Evolutionary conservation across 495 filamentous ascomycete species (phyloP).

Genomic region (Aspergillus asperescens): DNA sequence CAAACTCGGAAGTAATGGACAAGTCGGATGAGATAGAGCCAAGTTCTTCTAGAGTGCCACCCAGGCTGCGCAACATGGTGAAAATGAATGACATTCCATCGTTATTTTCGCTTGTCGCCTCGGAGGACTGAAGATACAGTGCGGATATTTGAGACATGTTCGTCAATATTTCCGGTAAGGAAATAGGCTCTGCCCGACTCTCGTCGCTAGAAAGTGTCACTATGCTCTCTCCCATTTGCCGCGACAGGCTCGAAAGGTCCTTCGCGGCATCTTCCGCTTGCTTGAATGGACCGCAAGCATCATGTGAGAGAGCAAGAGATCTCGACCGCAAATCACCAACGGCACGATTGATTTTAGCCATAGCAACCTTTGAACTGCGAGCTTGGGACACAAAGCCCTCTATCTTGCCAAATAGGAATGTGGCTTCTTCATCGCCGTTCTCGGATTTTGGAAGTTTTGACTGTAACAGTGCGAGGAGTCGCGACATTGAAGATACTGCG

Average conservation of each 20-base stretch:
- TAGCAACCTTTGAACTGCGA: constrained; percentile 78
- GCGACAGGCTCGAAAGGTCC: constrained; percentile 62
- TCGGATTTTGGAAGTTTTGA: constrained; percentile 45
- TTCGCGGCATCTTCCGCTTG: constrained; percentile 57
- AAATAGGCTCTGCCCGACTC: constrained; percentile 61
- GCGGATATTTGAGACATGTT: constrained; percentile 55
- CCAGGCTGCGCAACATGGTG: constrained; percentile 60
- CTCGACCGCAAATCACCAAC: constrained; percentile 73
- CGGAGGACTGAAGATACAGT: constrained; percentile 24
- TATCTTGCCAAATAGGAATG: constrained; percentile 62
- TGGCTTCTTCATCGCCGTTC: constrained; percentile 53
- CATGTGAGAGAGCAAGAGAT: constrained; percentile 66
- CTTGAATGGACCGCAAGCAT: constrained; percentile 49
- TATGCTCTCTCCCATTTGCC: constrained; percentile 61
- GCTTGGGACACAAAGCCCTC: constrained; percentile 69
- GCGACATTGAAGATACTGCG: constrained; percentile 60
- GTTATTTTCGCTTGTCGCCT: constrained; percentile 41
- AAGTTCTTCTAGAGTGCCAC: constrained; percentile 63
- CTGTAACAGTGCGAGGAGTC: constrained; percentile 59
- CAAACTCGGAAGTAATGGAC: constrained; percentile 78
- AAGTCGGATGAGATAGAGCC: constrained; percentile 68
- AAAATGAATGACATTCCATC: constrained; percentile 65
- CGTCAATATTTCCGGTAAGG: constrained; percentile 57
- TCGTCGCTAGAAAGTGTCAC: constrained; percentile 65
- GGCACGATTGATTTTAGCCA: constrained; percentile 69